Conservation (phyloP, 2,329 filamentous ascomycete genomes). For the Stachybotrys chartarum region DNA sequence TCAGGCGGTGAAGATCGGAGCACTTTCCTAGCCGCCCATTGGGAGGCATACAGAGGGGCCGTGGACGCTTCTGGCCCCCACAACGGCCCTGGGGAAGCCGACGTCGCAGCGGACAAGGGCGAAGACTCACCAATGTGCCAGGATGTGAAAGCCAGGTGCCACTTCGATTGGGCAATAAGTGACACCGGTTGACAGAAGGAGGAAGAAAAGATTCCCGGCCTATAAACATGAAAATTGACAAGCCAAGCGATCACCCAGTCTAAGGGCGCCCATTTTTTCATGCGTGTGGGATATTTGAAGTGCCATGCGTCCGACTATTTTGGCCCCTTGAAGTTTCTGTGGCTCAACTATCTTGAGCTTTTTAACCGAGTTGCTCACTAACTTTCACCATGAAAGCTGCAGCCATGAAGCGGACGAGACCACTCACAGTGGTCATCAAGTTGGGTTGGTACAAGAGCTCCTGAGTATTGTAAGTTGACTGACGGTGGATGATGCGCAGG, state of each 20-base stretch:
- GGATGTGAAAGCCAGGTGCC: background rate
- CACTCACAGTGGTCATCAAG: constrained; percentile 40
- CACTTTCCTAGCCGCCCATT: too few relatives aligned
- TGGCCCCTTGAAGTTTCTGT: too few relatives aligned
- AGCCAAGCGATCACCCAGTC: background rate
- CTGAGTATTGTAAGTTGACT: constrained; percentile 8
- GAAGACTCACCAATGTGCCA: background rate
- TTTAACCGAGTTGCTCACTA: too few relatives aligned
- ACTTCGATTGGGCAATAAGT: background rate
- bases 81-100: background rate
- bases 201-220: background rate
- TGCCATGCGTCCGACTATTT: background rate
- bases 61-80: background rate
- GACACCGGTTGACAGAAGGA: too few relatives aligned
- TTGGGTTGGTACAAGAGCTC: constrained; percentile 52
- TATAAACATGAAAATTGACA: background rate
- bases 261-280: background rate
- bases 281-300: background rate
- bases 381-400: constrained; percentile 17
- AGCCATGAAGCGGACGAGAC: constrained; percentile 58
- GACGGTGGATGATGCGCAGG: constrained; percentile 44
- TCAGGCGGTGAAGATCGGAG: background rate
- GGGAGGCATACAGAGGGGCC: background rate
- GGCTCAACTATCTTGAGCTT: too few relatives aligned
- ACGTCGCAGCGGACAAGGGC: background rate